Percentiles rank a stretch among this genome's conserved stretches.
Evolutionary conservation across 2,329 filamentous ascomycete genomes (phyloP).

Genomic region (Aureobasidium sp.): DNA sequence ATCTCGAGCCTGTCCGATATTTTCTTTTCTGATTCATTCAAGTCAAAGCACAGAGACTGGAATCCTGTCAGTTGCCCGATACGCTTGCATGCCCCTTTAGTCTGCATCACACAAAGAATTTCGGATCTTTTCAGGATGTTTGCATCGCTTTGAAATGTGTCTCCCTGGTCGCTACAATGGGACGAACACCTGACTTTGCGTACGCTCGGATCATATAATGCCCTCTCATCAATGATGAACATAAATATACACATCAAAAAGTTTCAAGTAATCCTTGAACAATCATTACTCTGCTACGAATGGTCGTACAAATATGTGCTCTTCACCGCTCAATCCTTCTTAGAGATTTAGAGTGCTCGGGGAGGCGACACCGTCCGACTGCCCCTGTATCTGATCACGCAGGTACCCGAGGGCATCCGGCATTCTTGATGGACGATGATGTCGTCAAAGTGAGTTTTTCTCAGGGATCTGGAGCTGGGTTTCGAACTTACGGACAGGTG

Average conservation of each 20-base stretch:
- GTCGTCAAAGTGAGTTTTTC: background rate
- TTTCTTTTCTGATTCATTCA: background rate
- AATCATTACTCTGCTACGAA: background rate
- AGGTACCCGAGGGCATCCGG: slow-evolving; percentile 1
- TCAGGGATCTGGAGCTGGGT: background rate
- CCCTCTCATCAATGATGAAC: background rate
- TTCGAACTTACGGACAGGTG: background rate
- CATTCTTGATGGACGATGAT: background rate
- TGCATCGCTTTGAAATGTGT: background rate
- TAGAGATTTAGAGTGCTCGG: background rate
- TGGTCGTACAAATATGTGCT: background rate
- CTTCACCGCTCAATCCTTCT: background rate
- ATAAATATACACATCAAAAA: background rate
- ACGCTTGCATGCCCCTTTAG: background rate
- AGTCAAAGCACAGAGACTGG: background rate
- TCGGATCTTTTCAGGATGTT: background rate
- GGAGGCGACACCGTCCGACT: background rate
- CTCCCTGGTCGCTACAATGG: background rate
- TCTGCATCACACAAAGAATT: background rate
- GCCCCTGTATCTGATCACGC: background rate
- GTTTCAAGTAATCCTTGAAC: background rate
- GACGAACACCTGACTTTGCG: background rate
- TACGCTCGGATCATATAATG: slow-evolving; percentile 7
- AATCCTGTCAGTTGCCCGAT: background rate
- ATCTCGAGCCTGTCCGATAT: background rate